These are phyloP conservation scores for Simplicillium aogashimaense DNA, from an alignment of 2,329 filamentous ascomycete genomes.

Conservation along the genomic window DNA sequence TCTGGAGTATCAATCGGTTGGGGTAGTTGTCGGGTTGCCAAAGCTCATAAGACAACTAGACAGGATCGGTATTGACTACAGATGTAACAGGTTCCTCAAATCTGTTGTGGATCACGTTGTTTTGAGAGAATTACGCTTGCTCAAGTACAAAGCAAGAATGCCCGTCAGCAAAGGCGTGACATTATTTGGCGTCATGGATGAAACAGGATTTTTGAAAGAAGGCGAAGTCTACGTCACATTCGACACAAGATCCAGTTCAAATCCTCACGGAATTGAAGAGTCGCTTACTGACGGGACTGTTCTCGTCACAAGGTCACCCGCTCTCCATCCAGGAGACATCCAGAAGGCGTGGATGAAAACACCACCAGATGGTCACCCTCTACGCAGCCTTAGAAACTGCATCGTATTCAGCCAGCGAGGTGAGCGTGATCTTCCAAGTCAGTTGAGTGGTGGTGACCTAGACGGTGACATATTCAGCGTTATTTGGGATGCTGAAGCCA, in stretches of 20 bases:
- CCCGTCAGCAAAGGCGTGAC: constrained; percentile 61
- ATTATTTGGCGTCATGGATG: constrained; percentile 76
- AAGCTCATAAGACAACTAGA: constrained; percentile 51
- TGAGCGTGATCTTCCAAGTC: constrained; percentile 62
- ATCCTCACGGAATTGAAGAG: constrained; percentile 15
- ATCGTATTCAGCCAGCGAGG: constrained; percentile 69
- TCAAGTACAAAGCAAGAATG: constrained; percentile 74
- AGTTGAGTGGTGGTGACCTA: constrained; percentile 71
- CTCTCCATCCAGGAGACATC: constrained; percentile 73
- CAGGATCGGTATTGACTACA: constrained; percentile 53
- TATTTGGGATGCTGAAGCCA: constrained; percentile 55
- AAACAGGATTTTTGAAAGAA: constrained; percentile 58
- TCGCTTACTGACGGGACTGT: constrained; percentile 30
- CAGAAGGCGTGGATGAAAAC: constrained; percentile 54
- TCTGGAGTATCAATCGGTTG: constrained; percentile 51
- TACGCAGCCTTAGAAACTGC: constrained; percentile 58
- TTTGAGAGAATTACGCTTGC: constrained; percentile 57
- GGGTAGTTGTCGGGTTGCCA: constrained; percentile 48
- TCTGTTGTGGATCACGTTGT: constrained; percentile 60
- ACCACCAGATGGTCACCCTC: constrained; percentile 48
- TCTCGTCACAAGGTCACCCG: constrained; percentile 66
- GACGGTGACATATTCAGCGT: constrained; percentile 77
- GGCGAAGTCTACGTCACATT: constrained; percentile 59
- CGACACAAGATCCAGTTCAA: constrained; percentile 21
- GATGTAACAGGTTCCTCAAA: constrained; percentile 57